Conservation (phyloP, 2,329 filamentous ascomycete species). For the Phialophora chinensis region DNA sequence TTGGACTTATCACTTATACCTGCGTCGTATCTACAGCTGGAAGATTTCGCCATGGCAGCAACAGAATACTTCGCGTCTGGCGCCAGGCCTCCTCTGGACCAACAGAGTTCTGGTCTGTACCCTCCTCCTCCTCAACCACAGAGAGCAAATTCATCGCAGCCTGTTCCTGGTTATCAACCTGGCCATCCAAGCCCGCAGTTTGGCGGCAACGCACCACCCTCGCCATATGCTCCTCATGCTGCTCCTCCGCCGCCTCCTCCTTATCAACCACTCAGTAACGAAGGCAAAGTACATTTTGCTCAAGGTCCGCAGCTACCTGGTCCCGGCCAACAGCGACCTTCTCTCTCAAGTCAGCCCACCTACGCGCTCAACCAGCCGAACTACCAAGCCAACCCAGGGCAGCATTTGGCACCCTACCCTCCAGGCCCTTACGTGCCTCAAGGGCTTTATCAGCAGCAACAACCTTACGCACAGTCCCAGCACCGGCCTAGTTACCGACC, state of each 20-base stretch:
- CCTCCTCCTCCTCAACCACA: slow-evolving; percentile 23
- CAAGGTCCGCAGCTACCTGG: slow-evolving; percentile 8
- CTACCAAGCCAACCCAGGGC: slow-evolving; percentile 21
- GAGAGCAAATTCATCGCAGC: slow-evolving; percentile 28
- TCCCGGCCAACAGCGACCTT: slow-evolving; percentile 29
- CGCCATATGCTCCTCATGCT: slow-evolving; percentile 31
- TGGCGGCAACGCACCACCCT: slow-evolving; percentile 22
- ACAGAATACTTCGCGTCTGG: slow-evolving; percentile 36
- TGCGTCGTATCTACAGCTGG: slow-evolving; percentile 1
- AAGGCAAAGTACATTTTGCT: slow-evolving; percentile 36
- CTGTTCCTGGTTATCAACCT: slow-evolving; percentile 18
- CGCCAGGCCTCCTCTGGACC: slow-evolving; percentile 28
- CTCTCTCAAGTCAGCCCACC: slow-evolving; percentile 27
- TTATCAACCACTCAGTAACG: slow-evolving; percentile 33
- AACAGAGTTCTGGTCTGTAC: slow-evolving; percentile 23
- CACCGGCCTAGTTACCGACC: slow-evolving; percentile 17
- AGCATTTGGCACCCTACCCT: slow-evolving; percentile 21
- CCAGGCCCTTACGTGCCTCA: slow-evolving; percentile 27
- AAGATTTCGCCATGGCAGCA: slow-evolving; percentile 33
- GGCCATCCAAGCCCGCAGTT: slow-evolving; percentile 25
- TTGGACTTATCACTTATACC: slow-evolving; percentile 9
- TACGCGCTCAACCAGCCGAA: slow-evolving; percentile 30
- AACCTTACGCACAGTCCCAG: slow-evolving; percentile 17
- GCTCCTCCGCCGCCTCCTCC: slow-evolving; percentile 36
- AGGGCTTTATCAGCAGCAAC: slow-evolving; percentile 28